These are phyloP conservation scores for Westerdykella sp. DNA, from an alignment of 2,329 filamentous ascomycete species.

Conservation along the genomic window DNA sequence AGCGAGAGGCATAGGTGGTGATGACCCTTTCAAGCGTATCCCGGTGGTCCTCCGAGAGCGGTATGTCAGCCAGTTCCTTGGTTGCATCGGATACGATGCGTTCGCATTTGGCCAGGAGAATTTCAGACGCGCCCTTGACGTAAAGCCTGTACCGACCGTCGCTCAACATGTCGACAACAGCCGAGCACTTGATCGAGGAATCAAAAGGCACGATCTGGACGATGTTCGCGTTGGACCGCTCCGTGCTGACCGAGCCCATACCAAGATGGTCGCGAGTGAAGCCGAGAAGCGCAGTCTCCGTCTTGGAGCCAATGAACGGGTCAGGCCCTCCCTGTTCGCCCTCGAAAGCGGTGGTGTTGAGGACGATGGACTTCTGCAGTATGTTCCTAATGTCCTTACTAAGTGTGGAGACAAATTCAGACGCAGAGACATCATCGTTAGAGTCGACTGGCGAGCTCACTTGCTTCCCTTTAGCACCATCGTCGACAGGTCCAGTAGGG, in stretches of 20 bases:
- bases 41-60: slow-evolving; percentile 53
- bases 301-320: slow-evolving; percentile 68
- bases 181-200: slow-evolving; percentile 64
- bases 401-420: slow-evolving; percentile 51
- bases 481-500: slow-evolving; percentile 14
- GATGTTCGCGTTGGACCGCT: slow-evolving; percentile 56
- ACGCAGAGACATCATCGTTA: slow-evolving; percentile 45
- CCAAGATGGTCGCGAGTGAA: slow-evolving; percentile 62
- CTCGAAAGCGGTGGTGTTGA: slow-evolving; percentile 41
- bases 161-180: slow-evolving; percentile 52
- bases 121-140: slow-evolving; percentile 49
- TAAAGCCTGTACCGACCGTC: slow-evolving; percentile 53
- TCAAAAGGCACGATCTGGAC: slow-evolving; percentile 56
- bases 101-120: slow-evolving; percentile 44
- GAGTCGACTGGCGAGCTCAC: slow-evolving; percentile 33
- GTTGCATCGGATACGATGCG: slow-evolving; percentile 54
- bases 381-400: slow-evolving; percentile 49
- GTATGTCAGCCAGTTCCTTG: slow-evolving; percentile 49
- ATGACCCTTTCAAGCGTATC: slow-evolving; percentile 61
- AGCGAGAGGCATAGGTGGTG: slow-evolving; percentile 69
- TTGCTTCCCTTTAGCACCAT: slow-evolving; percentile 29
- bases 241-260: slow-evolving; percentile 56
- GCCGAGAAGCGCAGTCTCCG: slow-evolving; percentile 66
- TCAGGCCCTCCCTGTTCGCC: slow-evolving; percentile 36
- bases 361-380: slow-evolving; percentile 51